Conservation (phyloP, 352 stramenopile species). For the Peronospora belbahrii region DNA sequence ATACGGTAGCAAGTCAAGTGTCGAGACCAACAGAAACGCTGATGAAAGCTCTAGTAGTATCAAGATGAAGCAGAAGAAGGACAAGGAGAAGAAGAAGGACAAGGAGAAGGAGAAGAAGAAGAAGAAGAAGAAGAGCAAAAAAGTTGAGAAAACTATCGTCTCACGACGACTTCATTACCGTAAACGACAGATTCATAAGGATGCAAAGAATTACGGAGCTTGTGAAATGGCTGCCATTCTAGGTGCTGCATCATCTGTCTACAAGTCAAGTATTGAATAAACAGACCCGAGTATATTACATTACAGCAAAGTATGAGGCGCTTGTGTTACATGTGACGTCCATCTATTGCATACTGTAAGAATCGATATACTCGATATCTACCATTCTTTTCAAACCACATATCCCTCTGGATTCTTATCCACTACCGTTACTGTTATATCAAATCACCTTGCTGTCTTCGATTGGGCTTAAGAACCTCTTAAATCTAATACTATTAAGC, state of each 20-base stretch:
- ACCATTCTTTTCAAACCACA: too few species aligned
- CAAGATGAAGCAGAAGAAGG: conserved; percentile 21
- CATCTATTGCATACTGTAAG: too few species aligned
- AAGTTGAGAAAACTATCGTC: conserved; percentile 32
- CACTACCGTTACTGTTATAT: too few species aligned
- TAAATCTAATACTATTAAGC: conserved; percentile 1
- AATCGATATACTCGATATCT: too few species aligned
- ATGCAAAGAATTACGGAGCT: conserved; percentile 76
- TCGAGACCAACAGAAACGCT: conserved; percentile 21
- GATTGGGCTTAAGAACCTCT: neutral
- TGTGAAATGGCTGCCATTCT: conserved; percentile 83
- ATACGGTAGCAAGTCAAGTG: conserved; percentile 44
- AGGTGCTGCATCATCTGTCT: conserved; percentile 51
- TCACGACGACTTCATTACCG: conserved; percentile 70
- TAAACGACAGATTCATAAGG: conserved; percentile 82
- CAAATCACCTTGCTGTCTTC: neutral
- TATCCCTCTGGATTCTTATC: too few species aligned
- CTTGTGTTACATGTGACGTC: too few species aligned
- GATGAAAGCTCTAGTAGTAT: conserved; percentile 21
- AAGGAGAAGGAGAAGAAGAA: conserved; percentile 59
- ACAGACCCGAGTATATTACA: too few species aligned
- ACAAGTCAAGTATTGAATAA: conserved; percentile 18
- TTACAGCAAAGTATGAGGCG: too few species aligned
- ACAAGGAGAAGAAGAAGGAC: conserved; percentile 36
- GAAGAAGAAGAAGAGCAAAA: conserved; percentile 54